These are phyloP conservation scores for Phaffomyces antillensis DNA, from an alignment of 805 yeast genomes.

Conservation along the genomic window DNA sequence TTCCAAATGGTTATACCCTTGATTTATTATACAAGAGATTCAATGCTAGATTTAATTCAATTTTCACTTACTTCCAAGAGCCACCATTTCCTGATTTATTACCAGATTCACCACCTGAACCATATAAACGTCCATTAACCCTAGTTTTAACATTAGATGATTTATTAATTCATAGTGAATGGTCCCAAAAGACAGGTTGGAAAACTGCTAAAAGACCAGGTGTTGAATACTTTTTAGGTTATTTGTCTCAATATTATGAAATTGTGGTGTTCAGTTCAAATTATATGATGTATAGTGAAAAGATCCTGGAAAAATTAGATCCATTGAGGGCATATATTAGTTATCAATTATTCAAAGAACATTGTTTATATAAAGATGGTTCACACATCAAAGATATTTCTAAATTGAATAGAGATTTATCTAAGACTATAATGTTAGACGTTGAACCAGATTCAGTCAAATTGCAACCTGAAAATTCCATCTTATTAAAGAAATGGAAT, in stretches of 20 bases:
- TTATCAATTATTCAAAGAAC: conserved; percentile 84
- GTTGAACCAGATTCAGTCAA: conserved; percentile 63
- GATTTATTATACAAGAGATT: conserved; percentile 61
- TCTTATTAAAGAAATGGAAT: conserved; percentile 77
- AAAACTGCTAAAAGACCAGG: conserved; percentile 99
- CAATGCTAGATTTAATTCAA: conserved; percentile 60
- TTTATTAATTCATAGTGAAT: conserved; percentile 79
- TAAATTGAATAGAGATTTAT: conserved; percentile 83
- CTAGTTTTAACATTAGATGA: conserved; percentile 87
- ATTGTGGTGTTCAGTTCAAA: conserved; percentile 85
- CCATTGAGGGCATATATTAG: conserved; percentile 87
- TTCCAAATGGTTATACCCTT: conserved; percentile 64
- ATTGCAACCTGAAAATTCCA: conserved; percentile 92
- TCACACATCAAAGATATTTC: conserved; percentile 83
- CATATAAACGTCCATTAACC: conserved; percentile 87
- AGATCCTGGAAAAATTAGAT: conserved; percentile 79
- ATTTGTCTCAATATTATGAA: conserved; percentile 92
- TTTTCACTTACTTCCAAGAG: conserved; percentile 80
- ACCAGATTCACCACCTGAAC: conserved; percentile 88
- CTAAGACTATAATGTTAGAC: conserved; percentile 75
- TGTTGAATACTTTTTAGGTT: conserved; percentile 90
- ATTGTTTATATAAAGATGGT: conserved; percentile 80
- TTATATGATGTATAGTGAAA: conserved; percentile 79
- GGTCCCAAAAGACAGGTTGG: conserved; percentile 95
- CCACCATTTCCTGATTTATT: conserved; percentile 90